Conservation (phyloP, 352 stramenopile genomes). For the Globisporangium cederbergense region DNA sequence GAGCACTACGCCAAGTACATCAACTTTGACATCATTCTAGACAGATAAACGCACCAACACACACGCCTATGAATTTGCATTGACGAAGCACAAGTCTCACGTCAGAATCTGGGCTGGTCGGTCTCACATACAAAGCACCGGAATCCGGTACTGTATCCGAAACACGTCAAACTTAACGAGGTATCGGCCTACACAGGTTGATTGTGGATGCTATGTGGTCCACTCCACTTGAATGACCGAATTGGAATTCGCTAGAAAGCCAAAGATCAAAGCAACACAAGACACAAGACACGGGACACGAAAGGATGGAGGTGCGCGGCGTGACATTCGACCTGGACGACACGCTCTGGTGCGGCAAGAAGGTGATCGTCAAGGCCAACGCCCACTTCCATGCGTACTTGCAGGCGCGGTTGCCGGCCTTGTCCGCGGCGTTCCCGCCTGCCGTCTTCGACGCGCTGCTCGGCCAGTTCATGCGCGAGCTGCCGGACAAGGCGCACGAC, state of each 20-base stretch:
- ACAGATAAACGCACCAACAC: slow-evolving; percentile 24
- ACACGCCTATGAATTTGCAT: too few species aligned
- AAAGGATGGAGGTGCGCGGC: slow-evolving; percentile 26
- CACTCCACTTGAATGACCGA: neutral
- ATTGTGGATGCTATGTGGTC: neutral
- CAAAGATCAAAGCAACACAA: neutral
- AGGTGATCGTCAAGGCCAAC: slow-evolving; percentile 42
- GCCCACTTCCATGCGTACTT: slow-evolving; percentile 51
- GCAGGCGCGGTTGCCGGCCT: slow-evolving; percentile 23
- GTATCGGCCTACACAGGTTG: neutral
- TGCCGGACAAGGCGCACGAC: slow-evolving; percentile 53
- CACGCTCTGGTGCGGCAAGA: slow-evolving; percentile 66
- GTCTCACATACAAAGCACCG: too few species aligned
- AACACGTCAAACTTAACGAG: neutral
- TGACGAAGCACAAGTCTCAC: neutral
- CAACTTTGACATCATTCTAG: slow-evolving; percentile 74
- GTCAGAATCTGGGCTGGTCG: neutral
- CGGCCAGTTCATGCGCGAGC: slow-evolving; percentile 31
- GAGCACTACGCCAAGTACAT: slow-evolving; percentile 85
- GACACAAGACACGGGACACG: neutral
- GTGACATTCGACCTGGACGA: slow-evolving; percentile 82
- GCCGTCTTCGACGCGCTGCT: slow-evolving; percentile 40
- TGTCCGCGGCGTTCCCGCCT: slow-evolving; percentile 40
- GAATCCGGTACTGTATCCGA: too few species aligned
- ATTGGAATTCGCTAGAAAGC: neutral